Evolutionary conservation across 192 early-diverging fungal genomes (phyloP).

Genomic region (Pilaira anomala): DNA sequence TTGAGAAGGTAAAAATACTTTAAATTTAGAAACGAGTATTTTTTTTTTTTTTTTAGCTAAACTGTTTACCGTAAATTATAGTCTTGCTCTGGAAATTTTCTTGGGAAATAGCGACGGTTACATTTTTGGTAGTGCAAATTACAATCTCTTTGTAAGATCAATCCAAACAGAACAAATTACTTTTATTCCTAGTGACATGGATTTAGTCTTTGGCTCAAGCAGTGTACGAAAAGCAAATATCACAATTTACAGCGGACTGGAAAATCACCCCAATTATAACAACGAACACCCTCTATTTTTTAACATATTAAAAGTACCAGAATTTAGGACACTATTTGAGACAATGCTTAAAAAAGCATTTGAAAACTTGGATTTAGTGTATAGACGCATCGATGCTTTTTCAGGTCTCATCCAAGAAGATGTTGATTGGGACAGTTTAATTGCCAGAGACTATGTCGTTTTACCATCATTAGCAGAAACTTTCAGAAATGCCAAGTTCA

Average conservation of each 20-base stretch:
- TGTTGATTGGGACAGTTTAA: background rate
- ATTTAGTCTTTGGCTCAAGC: background rate
- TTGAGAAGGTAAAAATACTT: background rate
- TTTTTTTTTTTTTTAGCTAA: background rate
- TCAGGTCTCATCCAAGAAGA: background rate
- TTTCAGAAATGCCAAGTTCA: too few relatives aligned
- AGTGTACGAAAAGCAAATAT: background rate
- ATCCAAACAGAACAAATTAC: background rate
- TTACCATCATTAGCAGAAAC: too few relatives aligned
- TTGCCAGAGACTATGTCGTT: background rate
- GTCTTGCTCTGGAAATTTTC: background rate
- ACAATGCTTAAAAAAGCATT: background rate
- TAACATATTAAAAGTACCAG: slow-evolving; percentile 7
- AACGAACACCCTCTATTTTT: background rate
- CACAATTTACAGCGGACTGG: background rate
- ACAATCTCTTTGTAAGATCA: background rate
- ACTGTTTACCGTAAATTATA: too few relatives aligned
- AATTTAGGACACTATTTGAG: background rate
- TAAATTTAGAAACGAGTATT: background rate
- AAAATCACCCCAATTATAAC: background rate
- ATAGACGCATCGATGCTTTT: background rate
- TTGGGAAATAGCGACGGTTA: slow-evolving; percentile 6
- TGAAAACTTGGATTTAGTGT: background rate
- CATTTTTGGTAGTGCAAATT: background rate
- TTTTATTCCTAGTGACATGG: background rate